phyloP scores from a whole-genome alignment of 306 rosid genomes.

The Neltuma alba region DNA sequence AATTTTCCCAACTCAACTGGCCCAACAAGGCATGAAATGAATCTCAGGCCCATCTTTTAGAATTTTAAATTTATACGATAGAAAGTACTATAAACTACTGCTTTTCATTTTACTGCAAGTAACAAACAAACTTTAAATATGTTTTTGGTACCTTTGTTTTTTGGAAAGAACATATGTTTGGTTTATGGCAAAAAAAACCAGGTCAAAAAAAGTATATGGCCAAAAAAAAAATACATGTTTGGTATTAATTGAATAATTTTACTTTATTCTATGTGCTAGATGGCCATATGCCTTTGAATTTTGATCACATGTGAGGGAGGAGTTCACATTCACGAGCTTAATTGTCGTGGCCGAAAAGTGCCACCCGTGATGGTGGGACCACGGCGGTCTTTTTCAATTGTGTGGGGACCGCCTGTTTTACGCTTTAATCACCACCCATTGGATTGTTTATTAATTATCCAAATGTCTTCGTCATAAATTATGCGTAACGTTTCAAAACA shows the following conservation, averaged over 20 bases:
- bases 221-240: background rate
- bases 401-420: background rate
- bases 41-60: too few relatives aligned
- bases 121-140: too few relatives aligned
- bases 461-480: background rate
- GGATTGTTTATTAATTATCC: background rate
- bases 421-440: background rate
- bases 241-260: too few relatives aligned
- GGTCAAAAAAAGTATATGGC: too few relatives aligned
- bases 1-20: too few relatives aligned
- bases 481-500: background rate
- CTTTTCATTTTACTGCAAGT: background rate
- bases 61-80: too few relatives aligned
- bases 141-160: too few relatives aligned
- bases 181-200: too few relatives aligned
- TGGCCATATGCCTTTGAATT: background rate
- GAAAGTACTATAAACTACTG: too few relatives aligned
- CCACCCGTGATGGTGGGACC: conserved; percentile 6
- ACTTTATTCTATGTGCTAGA: too few relatives aligned
- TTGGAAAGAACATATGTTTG: background rate
- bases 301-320: background rate
- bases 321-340: conserved; percentile 26
- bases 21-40: too few relatives aligned
- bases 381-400: background rate
- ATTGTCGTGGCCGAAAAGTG: background rate